Evolutionary conservation across 2,329 filamentous ascomycete genomes (phyloP), one percentile per base, ranked within the genome.

Genomic region (Daldinia eschscholtzii): DNA sequence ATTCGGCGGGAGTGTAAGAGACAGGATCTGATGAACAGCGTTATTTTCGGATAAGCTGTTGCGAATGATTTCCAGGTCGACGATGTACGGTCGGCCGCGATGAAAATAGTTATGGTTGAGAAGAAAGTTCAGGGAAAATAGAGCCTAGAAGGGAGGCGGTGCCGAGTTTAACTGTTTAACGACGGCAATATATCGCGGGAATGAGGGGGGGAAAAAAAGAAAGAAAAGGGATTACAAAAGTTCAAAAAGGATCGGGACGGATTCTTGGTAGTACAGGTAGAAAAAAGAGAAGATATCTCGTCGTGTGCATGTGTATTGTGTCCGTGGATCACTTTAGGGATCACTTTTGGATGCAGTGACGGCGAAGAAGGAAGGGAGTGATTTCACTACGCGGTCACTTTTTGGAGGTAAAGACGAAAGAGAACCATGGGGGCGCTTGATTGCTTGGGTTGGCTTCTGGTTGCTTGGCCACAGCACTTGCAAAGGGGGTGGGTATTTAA

Each of bases 241-340:
- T 63, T 65, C 60, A 57, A 57, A 61, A 61, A 59, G 52, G 52
- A 26, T 59, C 57, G 57, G 41, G 41, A 39, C 28, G 66, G 55
- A 53, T 56, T 56, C 57, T 50, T 61, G 64, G 59, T 64, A 20
- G 64, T 64, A 70, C 67, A 61, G 65, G 59, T 56, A 64, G 61
- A 61, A 61, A 65, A 68, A 72, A 74, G 70, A 80, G 79, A 81
- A 81, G 79, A 61, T 64, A 57, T 65, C 52, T 63, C 41, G 67
- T 63, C 61, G 53, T 37, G 57, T 57, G 65, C 61, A 53, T 67
- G 61, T 37, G 42, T 55, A 52, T 65, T 65, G 60, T 62, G 68
- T 58, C 44, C 48, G 46, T 61, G 42, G 52, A 59, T 63, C 57
- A 61, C 64, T 59, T 64, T 37, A 37, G 46, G 42, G 50, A 59